These are phyloP conservation scores for Suhomyces emberorum DNA, from an alignment of 805 yeast species.

Conservation along the genomic window DNA sequence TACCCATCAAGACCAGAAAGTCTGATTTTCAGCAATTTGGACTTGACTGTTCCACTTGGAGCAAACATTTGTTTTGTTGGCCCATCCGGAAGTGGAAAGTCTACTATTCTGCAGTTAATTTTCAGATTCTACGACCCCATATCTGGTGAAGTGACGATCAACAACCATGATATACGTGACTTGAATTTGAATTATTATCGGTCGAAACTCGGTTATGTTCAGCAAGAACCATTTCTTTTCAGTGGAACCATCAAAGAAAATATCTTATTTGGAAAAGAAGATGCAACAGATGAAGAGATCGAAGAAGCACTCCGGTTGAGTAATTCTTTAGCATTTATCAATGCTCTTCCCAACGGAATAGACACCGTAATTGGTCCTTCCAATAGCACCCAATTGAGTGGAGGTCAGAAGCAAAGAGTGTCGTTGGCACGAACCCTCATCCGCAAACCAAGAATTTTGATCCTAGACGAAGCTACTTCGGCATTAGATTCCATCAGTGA, in stretches of 20 bases:
- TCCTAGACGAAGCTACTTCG: conserved; percentile 92
- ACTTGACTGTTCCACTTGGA: conserved; percentile 66
- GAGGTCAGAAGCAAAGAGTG: conserved; percentile 92
- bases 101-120: conserved; percentile 77
- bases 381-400: conserved; percentile 73
- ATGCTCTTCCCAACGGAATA: conserved; percentile 75
- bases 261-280: conserved; percentile 65
- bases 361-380: conserved; percentile 79
- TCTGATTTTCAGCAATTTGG: conserved; percentile 57
- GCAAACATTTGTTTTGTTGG: conserved; percentile 93
- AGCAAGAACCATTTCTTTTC: conserved; percentile 87
- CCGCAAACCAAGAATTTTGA: conserved; percentile 72
- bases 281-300: conserved; percentile 59
- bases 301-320: conserved; percentile 63
- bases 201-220: conserved; percentile 79
- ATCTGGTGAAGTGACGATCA: conserved; percentile 60
- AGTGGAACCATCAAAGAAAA: conserved; percentile 85
- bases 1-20: conserved; percentile 85
- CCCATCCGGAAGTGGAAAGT: conserved; percentile 96
- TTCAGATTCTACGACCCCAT: conserved; percentile 81
- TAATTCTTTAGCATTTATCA: conserved; percentile 67
- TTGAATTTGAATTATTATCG: conserved; percentile 73
- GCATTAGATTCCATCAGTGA: conserved; percentile 90
- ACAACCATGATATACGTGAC: conserved; percentile 58
- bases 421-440: conserved; percentile 87